Evolutionary conservation across 345 rosid genomes (phyloP), one percentile per base, ranked within the genome.

Genomic region (Capsella bursapastoris): DNA sequence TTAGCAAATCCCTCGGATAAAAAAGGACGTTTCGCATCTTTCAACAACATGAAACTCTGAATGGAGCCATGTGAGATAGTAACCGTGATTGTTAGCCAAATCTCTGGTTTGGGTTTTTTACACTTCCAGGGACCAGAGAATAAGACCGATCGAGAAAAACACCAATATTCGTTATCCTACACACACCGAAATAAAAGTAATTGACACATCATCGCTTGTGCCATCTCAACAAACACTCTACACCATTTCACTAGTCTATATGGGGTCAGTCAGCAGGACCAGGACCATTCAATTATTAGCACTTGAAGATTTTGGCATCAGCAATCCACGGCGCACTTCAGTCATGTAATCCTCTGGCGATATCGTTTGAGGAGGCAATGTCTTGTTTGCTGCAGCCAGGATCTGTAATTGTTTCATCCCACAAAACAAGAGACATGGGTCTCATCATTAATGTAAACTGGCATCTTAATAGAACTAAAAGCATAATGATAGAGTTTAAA

Each of bases 41-140:
- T 13, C 34, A 18, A 7, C 8, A 51, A 3, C 62, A 51, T 38
- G 41, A 38, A 22, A 70, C 34, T 9, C 40, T 3, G 13, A 34
- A 32, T 16, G 28, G 57, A 48, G 31, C 27, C 2, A 48, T 35
- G 57, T 35, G 57, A 35, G 37, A 34, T 29, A 3, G 61, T 32
- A 68, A n/a, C 1, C 57, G 50, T 75, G 38, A 50, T 22, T 51
- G 73, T 75, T 51, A 52, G 25, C 11, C 63, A 68, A 68, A 60
- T 57, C 60, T 53, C 74, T 68, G 79, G 74, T 35, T 68, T 61
- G 4, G 55, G 49, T 52, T 61, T 61, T 75, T 57, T 75, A 75
- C 74, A 75, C 50, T 75, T 75, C n/a, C 6, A 60, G 38, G 68
- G 74, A 68, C 74, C 69, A 75, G 57, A 68, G 56, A 63, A 60